Evolutionary conservation across 352 stramenopile species (phyloP).

Genomic region (Phytopythium cucurbitacearum): DNA sequence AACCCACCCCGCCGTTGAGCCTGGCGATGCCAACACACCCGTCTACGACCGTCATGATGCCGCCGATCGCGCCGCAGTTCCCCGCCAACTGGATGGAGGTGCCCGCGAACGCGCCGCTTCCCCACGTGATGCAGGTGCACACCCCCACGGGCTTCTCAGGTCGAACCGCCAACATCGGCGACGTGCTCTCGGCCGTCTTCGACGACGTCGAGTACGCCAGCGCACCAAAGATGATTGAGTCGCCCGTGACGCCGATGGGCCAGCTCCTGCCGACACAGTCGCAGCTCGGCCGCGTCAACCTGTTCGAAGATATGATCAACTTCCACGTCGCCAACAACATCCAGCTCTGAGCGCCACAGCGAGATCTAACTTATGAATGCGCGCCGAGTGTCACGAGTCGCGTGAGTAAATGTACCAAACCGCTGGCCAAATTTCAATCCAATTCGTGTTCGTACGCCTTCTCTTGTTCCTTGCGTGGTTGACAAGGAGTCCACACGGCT

Average conservation of each 20-base stretch:
- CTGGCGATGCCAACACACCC: background rate
- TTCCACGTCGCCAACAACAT: conserved; percentile 33
- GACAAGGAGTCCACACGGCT: too few relatives aligned
- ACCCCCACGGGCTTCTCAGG: conserved; percentile 3
- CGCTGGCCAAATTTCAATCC: too few relatives aligned
- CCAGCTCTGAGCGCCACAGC: conserved; percentile 1
- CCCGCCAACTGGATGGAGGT: conserved; percentile 5
- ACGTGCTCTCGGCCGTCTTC: conserved; percentile 32
- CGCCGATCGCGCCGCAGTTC: conserved; percentile 1
- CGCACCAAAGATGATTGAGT: too few relatives aligned
- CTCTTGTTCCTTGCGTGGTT: too few relatives aligned
- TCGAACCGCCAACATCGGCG: conserved; percentile 14
- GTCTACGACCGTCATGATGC: conserved; percentile 1
- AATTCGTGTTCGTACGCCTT: too few relatives aligned
- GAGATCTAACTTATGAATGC: conserved; percentile 1
- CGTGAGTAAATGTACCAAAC: too few relatives aligned
- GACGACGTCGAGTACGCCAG: conserved; percentile 26
- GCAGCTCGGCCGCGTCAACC: conserved; percentile 11
- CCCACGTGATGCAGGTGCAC: conserved; percentile 1
- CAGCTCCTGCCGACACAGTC: conserved; percentile 13
- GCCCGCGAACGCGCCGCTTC: background rate
- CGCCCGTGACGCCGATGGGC: conserved; percentile 1
- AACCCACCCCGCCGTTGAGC: background rate
- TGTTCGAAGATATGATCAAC: conserved; percentile 41
- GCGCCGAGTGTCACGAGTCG: too few relatives aligned